Conservation (phyloP, 2,329 filamentous ascomycete species). For the Claviceps paspali region DNA sequence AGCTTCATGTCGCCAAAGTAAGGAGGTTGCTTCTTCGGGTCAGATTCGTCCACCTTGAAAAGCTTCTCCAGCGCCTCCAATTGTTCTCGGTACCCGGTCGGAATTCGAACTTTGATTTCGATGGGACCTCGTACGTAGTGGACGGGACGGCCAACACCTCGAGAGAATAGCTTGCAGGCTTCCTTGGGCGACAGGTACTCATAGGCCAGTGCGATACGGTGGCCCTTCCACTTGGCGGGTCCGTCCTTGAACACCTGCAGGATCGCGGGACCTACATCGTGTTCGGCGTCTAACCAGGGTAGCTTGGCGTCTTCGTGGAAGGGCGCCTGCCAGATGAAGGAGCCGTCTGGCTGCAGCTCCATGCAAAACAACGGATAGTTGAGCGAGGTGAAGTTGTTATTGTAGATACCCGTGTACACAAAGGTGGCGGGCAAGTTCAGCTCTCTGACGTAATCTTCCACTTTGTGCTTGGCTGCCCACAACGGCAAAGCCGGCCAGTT, state of each 20-base stretch:
- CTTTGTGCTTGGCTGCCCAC: constrained; percentile 83
- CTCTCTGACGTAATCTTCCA: constrained; percentile 80
- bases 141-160: constrained; percentile 63
- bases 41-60: constrained; percentile 34
- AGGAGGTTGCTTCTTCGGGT: constrained; percentile 41
- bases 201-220: constrained; percentile 74
- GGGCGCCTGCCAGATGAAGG: constrained; percentile 83
- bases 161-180: constrained; percentile 66
- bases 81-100: constrained; percentile 76
- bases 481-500: constrained; percentile 72
- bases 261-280: constrained; percentile 84
- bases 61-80: constrained; percentile 54
- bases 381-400: constrained; percentile 95
- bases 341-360: constrained; percentile 71
- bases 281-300: constrained; percentile 92
- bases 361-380: constrained; percentile 91
- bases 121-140: constrained; percentile 66
- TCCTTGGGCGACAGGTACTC: constrained; percentile 74
- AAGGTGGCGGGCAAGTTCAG: constrained; percentile 78
- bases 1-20: constrained; percentile 46
- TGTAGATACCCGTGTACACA: constrained; percentile 93
- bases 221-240: constrained; percentile 63
- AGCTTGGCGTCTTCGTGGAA: constrained; percentile 82
- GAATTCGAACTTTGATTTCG: constrained; percentile 72
- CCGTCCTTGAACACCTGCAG: constrained; percentile 94